phyloP scores from a whole-genome alignment of 352 stramenopile genomes.

The Blastocystis sp. region DNA sequence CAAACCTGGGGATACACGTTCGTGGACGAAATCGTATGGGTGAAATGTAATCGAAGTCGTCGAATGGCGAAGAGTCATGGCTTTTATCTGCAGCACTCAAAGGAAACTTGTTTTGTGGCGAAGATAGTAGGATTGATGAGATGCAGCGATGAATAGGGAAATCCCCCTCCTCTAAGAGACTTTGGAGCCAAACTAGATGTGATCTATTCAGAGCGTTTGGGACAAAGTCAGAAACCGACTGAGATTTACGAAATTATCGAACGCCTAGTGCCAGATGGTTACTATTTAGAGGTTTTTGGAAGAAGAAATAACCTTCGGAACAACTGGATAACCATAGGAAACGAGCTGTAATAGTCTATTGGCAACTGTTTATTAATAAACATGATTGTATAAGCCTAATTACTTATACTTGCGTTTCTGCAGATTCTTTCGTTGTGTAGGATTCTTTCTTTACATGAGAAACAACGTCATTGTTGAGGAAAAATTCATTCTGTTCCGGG shows the following conservation, averaged over 20 bases:
- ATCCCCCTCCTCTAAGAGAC: slow-evolving; percentile 61
- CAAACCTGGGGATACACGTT: slow-evolving; percentile 65
- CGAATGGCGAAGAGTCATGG: slow-evolving; percentile 66
- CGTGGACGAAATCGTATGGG: slow-evolving; percentile 66
- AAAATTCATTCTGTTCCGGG: neutral
- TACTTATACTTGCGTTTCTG: neutral
- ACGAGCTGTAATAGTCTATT: slow-evolving; percentile 52
- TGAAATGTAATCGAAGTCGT: slow-evolving; percentile 65
- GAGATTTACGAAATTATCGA: slow-evolving; percentile 66
- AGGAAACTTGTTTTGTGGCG: slow-evolving; percentile 65
- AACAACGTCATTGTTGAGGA: neutral
- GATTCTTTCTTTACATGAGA: neutral
- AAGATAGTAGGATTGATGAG: slow-evolving; percentile 39
- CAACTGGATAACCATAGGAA: slow-evolving; percentile 62
- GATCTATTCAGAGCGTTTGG: slow-evolving; percentile 64
- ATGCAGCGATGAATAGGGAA: slow-evolving; percentile 50
- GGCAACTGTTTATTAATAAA: neutral
- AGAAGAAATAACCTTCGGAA: slow-evolving; percentile 65
- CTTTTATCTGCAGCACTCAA: slow-evolving; percentile 66
- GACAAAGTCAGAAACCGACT: slow-evolving; percentile 65
- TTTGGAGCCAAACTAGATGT: slow-evolving; percentile 64
- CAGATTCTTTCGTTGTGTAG: neutral
- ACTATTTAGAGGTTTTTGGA: slow-evolving; percentile 66
- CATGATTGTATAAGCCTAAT: neutral
- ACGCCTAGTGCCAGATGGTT: slow-evolving; percentile 63